Base-by-base conservation (phyloP, 1,284 basidiomycete genomes). In the Heterobasidion annosum region DNA sequence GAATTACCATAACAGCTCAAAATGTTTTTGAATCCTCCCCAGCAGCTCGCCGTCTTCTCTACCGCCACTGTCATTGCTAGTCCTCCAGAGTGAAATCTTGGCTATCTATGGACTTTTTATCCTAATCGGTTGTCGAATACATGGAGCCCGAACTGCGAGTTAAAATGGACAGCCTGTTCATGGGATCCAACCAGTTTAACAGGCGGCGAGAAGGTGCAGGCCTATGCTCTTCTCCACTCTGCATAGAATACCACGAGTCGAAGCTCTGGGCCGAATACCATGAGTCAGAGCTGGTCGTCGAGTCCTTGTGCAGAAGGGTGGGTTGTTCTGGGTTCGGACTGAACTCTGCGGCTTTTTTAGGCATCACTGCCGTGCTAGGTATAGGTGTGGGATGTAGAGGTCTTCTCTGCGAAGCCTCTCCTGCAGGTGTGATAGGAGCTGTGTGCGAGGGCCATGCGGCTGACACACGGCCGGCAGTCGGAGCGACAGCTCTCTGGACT, bases 221-320 rank as follows among this genome's bases (percentile, higher is more conserved):
- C 51, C 62, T 62, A 25, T 60, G 59, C 40, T 67, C 65, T 49
- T 68, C 69, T 9, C 65, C 68, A 54, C 66, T 71, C 56, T 63
- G 65, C 10, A 60, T 63, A 18, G 69, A 71, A 53, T 69, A 70
- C 34, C 58, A 57, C 9, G 69, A 70, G 16, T 56, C 60, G 10
- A 65, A 62, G 56, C 67, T 68, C 48, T 65, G 55, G 9, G 62
- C 62, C 2, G 68, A 71, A 53, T 69, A 70, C 34, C 58, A 57
- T 8, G 69, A 70, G n/a, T 56, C 60, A 9, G 66, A 62, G 57
- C 67, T 68, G 47, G 65, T 56, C 7, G 62, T 62, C 2, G 68
- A 67, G 15, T 60, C 59, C 56, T 64, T 64, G 43, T 65, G 65
- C n/a, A 49, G 50, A 12, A 65, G 35, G 37, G 5, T 18, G 8